These are phyloP conservation scores for Cryptococcus sp. DNA, from an alignment of 1,284 basidiomycete genomes.

Conservation along the genomic window DNA sequence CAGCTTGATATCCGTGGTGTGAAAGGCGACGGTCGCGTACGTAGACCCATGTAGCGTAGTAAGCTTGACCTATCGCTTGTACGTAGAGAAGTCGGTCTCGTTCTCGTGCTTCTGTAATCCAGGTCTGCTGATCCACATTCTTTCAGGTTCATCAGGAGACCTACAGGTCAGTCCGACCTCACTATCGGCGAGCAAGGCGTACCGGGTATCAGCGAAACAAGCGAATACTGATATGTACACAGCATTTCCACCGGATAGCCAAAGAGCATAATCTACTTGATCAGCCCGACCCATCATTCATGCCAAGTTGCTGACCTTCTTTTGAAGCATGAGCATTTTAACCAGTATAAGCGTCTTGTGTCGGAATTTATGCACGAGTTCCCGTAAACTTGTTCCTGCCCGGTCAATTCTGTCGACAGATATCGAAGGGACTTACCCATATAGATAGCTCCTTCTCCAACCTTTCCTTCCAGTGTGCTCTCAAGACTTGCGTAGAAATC, in stretches of 20 bases:
- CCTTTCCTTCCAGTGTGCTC: slow-evolving; percentile 38
- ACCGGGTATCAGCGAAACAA: slow-evolving; percentile 80
- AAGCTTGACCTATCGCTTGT: slow-evolving; percentile 90
- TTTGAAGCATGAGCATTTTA: slow-evolving; percentile 90
- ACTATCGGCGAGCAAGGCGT: slow-evolving; percentile 18
- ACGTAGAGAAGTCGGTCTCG: slow-evolving; percentile 68
- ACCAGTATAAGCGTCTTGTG: slow-evolving; percentile 90
- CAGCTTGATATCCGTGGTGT: background rate
- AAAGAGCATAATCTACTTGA: slow-evolving; percentile 81
- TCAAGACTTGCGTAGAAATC: slow-evolving; percentile 76
- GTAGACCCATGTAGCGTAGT: slow-evolving; percentile 85
- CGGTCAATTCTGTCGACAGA: background rate
- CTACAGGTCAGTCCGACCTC: slow-evolving; percentile 41
- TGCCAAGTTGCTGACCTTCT: slow-evolving; percentile 54
- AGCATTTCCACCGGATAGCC: slow-evolving; percentile 95
- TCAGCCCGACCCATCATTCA: background rate
- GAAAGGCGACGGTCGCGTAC: slow-evolving; percentile 56
- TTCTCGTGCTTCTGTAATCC: slow-evolving; percentile 57
- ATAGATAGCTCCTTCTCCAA: slow-evolving; percentile 43
- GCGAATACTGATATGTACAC: slow-evolving; percentile 95
- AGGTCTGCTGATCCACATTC: slow-evolving; percentile 89
- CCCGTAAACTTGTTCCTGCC: slow-evolving; percentile 79
- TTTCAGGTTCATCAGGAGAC: slow-evolving; percentile 78
- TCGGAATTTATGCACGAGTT: slow-evolving; percentile 89
- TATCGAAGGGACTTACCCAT: slow-evolving; percentile 30